Conservation (phyloP, 768 basidiomycete species). For the Rhizopogon vesiculosus region DNA sequence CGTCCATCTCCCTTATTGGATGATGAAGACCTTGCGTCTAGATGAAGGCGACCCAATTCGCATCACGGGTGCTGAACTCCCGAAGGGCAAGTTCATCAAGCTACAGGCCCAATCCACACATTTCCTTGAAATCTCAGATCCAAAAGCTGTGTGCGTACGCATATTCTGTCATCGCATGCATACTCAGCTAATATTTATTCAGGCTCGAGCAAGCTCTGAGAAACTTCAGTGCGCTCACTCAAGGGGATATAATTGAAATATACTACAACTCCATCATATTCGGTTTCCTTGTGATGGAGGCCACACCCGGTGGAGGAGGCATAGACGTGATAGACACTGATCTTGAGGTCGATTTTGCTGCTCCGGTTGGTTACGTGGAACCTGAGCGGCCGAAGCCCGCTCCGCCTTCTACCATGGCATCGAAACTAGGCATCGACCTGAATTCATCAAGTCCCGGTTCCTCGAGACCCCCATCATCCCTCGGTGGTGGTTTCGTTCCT, state of each 20-base stretch:
- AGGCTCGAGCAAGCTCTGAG: conserved; percentile 94
- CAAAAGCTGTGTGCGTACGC: conserved; percentile 86
- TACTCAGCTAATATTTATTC: background rate
- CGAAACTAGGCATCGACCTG: conserved; percentile 92
- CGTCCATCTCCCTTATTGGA: conserved; percentile 96
- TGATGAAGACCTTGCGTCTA: conserved; percentile 95
- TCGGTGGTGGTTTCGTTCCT: conserved; percentile 62
- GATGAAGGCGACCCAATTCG: conserved; percentile 95
- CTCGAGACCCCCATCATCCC: conserved; percentile 72
- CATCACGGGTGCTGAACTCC: conserved; percentile 81
- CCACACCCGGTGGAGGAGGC: conserved; percentile 78
- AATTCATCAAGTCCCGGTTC: conserved; percentile 84
- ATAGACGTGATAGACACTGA: conserved; percentile 93
- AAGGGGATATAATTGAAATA: conserved; percentile 97
- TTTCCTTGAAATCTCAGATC: conserved; percentile 96
- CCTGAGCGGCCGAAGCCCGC: conserved; percentile 82
- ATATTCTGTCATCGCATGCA: background rate
- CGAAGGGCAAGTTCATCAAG: conserved; percentile 95
- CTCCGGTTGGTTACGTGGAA: conserved; percentile 92
- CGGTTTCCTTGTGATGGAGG: conserved; percentile 94
- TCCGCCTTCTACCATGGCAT: conserved; percentile 89
- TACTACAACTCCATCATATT: conserved; percentile 96
- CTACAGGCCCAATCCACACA: conserved; percentile 93
- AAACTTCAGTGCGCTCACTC: conserved; percentile 87
- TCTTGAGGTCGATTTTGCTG: conserved; percentile 95